Evolutionary conservation across 179 eudicot genomes (phyloP).

Genomic region (Drosera spatulata): DNA sequence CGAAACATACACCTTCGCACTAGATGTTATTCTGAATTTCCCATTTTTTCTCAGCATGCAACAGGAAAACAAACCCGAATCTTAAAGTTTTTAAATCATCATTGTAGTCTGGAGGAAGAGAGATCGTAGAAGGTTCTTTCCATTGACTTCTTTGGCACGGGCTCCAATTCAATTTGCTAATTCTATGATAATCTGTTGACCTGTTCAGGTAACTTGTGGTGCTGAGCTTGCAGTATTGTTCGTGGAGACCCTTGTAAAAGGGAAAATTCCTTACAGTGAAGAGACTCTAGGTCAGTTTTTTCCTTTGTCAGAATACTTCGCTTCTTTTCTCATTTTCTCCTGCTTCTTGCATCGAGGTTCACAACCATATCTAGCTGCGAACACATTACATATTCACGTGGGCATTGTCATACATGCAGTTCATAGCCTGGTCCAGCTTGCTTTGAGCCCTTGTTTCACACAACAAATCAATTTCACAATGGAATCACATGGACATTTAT

Average conservation of each 20-base stretch:
- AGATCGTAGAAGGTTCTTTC: not conserved
- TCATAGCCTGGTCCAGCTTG: too few species aligned
- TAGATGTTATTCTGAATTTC: too few species aligned
- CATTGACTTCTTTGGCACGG: not conserved
- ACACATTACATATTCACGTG: too few species aligned
- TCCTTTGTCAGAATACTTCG: slow-evolving; percentile 1
- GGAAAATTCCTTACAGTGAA: slow-evolving; percentile 47
- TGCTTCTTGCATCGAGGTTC: too few species aligned
- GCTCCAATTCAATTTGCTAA: slow-evolving; percentile 5
- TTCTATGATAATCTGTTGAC: not conserved
- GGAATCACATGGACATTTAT: too few species aligned
- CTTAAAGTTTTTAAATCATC: not conserved
- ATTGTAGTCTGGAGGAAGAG: not conserved
- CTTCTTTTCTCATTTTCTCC: not conserved
- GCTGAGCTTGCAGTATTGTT: slow-evolving; percentile 78
- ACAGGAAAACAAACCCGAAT: too few species aligned
- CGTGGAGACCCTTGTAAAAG: slow-evolving; percentile 83
- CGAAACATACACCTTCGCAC: too few species aligned
- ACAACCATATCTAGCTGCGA: too few species aligned
- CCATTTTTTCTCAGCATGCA: too few species aligned
- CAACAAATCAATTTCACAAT: too few species aligned
- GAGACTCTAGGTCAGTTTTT: slow-evolving; percentile 61
- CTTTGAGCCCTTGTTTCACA: too few species aligned
- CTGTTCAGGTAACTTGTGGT: slow-evolving; percentile 81
- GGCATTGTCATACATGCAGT: too few species aligned